Evolutionary conservation across 495 filamentous ascomycete genomes (phyloP).

Genomic region (Xylaria flabelliformis): DNA sequence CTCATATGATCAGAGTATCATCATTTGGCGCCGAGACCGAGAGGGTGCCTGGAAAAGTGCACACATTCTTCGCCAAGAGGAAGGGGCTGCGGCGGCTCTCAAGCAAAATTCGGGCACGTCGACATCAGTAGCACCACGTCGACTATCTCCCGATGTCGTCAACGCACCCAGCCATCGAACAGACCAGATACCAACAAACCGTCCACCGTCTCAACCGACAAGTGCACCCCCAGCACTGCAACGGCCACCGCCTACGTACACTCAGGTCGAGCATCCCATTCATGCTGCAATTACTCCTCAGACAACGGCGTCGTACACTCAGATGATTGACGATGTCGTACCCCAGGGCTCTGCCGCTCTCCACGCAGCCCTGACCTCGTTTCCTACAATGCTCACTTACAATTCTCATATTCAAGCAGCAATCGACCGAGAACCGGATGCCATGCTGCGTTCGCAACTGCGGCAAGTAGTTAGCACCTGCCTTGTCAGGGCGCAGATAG

Average conservation of each 20-base stretch:
- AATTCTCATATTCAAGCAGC: slow-evolving; percentile 48
- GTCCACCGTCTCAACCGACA: slow-evolving; percentile 19
- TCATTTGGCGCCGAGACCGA: slow-evolving; percentile 87
- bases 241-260: slow-evolving; percentile 32
- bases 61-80: slow-evolving; percentile 74
- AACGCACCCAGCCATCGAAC: not conserved
- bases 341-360: slow-evolving; percentile 51
- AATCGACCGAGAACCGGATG: slow-evolving; percentile 51
- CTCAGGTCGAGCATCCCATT: slow-evolving; percentile 43
- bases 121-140: slow-evolving; percentile 26
- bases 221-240: slow-evolving; percentile 31
- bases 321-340: slow-evolving; percentile 52
- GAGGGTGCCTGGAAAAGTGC: slow-evolving; percentile 81
- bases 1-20: slow-evolving; percentile 92
- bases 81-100: slow-evolving; percentile 53
- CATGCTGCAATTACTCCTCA: slow-evolving; percentile 43
- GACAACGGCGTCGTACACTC: slow-evolving; percentile 41
- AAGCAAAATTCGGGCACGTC: slow-evolving; percentile 25
- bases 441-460: slow-evolving; percentile 48
- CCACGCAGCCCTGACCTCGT: slow-evolving; percentile 48
- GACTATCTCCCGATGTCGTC: slow-evolving; percentile 23
- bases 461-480: slow-evolving; percentile 49
- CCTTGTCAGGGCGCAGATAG: slow-evolving; percentile 50
- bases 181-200: slow-evolving; percentile 20
- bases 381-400: slow-evolving; percentile 53